phyloP scores from a whole-genome alignment of 805 yeast genomes.

The Sungouiozyma ichnusensis region DNA sequence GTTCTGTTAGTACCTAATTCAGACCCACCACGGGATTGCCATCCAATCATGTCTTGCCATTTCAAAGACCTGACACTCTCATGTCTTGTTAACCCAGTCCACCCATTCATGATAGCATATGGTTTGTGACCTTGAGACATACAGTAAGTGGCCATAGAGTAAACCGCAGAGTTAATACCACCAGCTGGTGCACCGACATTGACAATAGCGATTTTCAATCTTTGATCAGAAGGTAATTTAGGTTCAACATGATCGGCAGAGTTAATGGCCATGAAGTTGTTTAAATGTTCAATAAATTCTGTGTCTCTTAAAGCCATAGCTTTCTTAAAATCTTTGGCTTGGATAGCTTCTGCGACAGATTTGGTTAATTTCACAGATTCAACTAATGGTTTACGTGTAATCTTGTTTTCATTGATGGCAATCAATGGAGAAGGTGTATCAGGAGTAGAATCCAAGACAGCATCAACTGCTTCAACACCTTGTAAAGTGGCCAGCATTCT shows the following conservation, averaged over 20 bases:
- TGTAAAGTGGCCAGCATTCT: constrained; percentile 64
- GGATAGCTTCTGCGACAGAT: constrained; percentile 62
- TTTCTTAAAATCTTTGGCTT: constrained; percentile 50
- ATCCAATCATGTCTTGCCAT: constrained; percentile 64
- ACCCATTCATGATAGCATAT: constrained; percentile 65
- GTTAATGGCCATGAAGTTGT: constrained; percentile 54
- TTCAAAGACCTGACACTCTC: constrained; percentile 48
- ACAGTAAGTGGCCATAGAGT: constrained; percentile 66
- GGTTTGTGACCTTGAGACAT: constrained; percentile 65
- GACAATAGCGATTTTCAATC: constrained; percentile 56
- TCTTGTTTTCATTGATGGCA: constrained; percentile 60
- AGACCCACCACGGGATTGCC: constrained; percentile 70
- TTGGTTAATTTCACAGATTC: constrained; percentile 67
- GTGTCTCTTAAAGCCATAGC: constrained; percentile 67
- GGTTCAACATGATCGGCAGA: constrained; percentile 60
- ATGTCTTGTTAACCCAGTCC: constrained; percentile 55
- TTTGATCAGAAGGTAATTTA: constrained; percentile 40
- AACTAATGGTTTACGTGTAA: constrained; percentile 55
- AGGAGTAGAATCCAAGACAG: constrained; percentile 57
- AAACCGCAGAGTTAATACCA: constrained; percentile 68
- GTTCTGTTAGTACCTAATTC: constrained; percentile 74
- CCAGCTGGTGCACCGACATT: constrained; percentile 78
- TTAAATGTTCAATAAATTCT: constrained; percentile 53
- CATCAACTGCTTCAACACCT: constrained; percentile 75
- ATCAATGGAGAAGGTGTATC: constrained; percentile 74